Evolutionary conservation across 768 basidiomycete species (phyloP), one percentile per base, ranked within the genome.

Genomic region (Boletus edulis): DNA sequence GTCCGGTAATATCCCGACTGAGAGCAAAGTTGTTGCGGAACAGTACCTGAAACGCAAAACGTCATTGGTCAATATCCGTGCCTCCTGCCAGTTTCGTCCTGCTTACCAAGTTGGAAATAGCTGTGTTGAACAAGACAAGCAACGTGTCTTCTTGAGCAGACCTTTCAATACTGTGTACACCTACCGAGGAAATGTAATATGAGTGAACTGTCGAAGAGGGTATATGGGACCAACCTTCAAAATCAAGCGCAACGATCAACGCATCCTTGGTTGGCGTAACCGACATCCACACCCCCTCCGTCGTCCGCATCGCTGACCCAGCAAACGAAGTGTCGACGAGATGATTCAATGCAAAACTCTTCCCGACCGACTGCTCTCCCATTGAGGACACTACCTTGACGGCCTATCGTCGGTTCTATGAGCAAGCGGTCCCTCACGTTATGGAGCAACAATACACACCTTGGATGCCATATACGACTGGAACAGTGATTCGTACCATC

Each of bases 311-410:
- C 0, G 84, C 84, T 11, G 78, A 81, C 1, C 85, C 84, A 11
- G 82, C 82, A 58, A 86, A 86, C 1, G 85, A 85, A 0, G 83
- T 83, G 59, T 86, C 84, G 2, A 75, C 77, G 5, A 86, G 71
- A 57, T 86, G 85, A 49, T 85, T 85, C 39, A 85, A 63, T 0
- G 79, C 70, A 51, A 77, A 86, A 47, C 78, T 81, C 59, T 85
- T 85, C 1, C 84, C 85, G 2, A 86, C 84, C 0, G 82, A 84
- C 61, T 86, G 84, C 63, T 84, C 83, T 1, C 83, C 84, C 84
- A 85, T 85, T 0, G 84, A 86, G 0, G 84, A 83, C 2, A 85
- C 83, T 3, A 85, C 85, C 58, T 76, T 79, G 14, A 85, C 83
- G 3, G 81, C 82, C 81, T 85, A 34, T 46, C 8, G 34, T 32